Conservation (phyloP, 2,329 filamentous ascomycete species). For the Cordyceps cateniannulata region DNA sequence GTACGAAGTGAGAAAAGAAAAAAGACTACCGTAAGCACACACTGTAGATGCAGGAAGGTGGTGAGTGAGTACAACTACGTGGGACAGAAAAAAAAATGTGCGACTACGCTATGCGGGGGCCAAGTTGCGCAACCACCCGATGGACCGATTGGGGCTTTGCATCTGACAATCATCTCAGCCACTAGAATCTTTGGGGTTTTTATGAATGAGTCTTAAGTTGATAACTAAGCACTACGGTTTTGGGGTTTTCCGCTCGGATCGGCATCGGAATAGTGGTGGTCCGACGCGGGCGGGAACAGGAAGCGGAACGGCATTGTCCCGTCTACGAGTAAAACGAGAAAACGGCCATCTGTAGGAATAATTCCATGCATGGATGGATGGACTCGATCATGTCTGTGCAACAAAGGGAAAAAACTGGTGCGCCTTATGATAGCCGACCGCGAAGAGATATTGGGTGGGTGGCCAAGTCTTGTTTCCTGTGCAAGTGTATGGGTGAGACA, state of each 20-base stretch:
- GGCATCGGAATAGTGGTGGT: background rate
- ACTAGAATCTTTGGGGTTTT: background rate
- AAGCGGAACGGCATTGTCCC: too few species aligned
- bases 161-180: background rate
- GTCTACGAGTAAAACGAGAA: too few species aligned
- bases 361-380: too few species aligned
- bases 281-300: too few species aligned
- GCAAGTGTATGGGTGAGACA: background rate
- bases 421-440: background rate
- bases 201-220: background rate
- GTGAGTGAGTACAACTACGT: background rate
- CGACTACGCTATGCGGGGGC: conserved; percentile 1
- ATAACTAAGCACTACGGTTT: background rate
- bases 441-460: background rate
- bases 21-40: too few species aligned
- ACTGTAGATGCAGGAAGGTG: background rate
- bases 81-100: background rate
- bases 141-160: background rate
- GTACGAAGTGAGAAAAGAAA: background rate
- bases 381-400: too few species aligned
- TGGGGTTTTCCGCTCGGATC: background rate
- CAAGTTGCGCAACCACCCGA: background rate
- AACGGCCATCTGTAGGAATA: too few species aligned
- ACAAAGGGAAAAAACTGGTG: background rate
- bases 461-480: background rate